Conservation (phyloP, 495 filamentous ascomycete species). For the Cryomyces minteri region DNA sequence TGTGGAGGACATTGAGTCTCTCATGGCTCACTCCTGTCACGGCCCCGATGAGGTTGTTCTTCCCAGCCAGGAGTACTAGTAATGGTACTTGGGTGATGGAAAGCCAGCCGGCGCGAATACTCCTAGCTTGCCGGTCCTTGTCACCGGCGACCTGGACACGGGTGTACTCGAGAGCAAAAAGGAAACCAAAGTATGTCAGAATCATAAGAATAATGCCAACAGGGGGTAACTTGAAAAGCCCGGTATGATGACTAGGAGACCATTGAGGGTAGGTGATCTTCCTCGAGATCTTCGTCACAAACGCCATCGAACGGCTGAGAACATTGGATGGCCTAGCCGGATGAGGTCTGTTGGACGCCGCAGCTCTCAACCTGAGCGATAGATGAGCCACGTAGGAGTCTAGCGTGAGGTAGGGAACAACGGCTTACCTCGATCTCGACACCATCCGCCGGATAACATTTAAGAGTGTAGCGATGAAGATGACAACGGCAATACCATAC, state of each 20-base stretch:
- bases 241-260: too few species aligned
- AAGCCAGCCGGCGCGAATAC: conserved; percentile 7
- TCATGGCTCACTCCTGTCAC: conserved; percentile 9
- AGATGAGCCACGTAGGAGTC: too few species aligned
- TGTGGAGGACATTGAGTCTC: conserved; percentile 8
- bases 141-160: conserved; percentile 3
- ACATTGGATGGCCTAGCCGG: too few species aligned
- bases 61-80: conserved; percentile 7
- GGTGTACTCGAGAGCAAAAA: conserved; percentile 9
- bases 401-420: too few species aligned
- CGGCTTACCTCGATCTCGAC: too few species aligned
- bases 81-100: conserved; percentile 8
- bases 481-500: conserved; percentile 5
- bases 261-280: too few species aligned
- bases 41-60: conserved; percentile 7
- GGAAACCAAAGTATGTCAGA: background rate
- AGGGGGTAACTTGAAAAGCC: background rate
- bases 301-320: too few species aligned
- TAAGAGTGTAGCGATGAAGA: conserved; percentile 2
- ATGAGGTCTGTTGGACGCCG: too few species aligned
- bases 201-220: background rate
- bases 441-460: too few species aligned
- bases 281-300: too few species aligned
- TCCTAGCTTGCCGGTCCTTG: conserved; percentile 5
- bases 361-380: too few species aligned